These are phyloP conservation scores for Entomophthora muscae DNA, from an alignment of 371 early-diverging fungal genomes.

Conservation along the genomic window DNA sequence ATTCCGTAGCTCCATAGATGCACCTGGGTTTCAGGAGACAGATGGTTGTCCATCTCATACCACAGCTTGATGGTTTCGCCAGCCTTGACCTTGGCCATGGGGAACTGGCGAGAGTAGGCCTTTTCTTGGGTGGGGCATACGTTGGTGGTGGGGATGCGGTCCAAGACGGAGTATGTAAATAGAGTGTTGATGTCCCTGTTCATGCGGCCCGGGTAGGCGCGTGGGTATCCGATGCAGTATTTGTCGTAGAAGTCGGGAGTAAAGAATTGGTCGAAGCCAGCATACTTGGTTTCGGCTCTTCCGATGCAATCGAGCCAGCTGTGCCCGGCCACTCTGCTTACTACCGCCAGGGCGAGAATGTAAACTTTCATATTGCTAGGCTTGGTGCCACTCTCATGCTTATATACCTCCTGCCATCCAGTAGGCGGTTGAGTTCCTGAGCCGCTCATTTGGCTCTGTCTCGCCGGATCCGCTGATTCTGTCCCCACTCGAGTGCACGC, in stretches of 20 bases:
- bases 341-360: not conserved
- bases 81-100: conserved; percentile 20
- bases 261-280: conserved; percentile 6
- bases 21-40: conserved; percentile 17
- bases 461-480: no score
- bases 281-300: not conserved
- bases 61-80: conserved; percentile 24
- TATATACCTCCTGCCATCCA: no score
- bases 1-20: conserved; percentile 20
- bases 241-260: conserved; percentile 13
- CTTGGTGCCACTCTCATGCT: no score
- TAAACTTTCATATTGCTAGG: no score
- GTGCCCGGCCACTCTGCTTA: conserved; percentile 19
- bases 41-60: conserved; percentile 30
- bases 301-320: conserved; percentile 33
- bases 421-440: no score
- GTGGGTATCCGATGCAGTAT: conserved; percentile 17
- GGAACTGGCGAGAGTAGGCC: conserved; percentile 16
- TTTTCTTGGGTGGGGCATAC: conserved; percentile 15
- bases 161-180: conserved; percentile 24
- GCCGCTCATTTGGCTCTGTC: no score
- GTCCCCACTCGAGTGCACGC: no score
- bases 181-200: conserved; percentile 21
- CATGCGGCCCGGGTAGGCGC: conserved; percentile 26
- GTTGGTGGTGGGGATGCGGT: conserved; percentile 17